A percentile compares a stretch with the other conserved stretches of the same genome.
Conservation (phyloP, 768 basidiomycete genomes). For the Russula sp. region DNA sequence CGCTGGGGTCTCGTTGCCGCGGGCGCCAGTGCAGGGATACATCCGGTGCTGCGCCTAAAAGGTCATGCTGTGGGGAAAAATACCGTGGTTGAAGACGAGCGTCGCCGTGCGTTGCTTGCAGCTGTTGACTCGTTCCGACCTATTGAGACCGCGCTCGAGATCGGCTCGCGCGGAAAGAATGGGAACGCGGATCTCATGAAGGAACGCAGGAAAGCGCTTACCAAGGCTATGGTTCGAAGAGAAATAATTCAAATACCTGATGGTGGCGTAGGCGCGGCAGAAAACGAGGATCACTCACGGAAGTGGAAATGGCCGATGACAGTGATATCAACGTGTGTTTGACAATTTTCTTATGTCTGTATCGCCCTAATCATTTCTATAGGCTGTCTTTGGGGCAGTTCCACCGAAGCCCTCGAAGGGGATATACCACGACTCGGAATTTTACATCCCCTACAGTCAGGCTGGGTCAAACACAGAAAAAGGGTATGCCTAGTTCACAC, state of each 20-base stretch:
- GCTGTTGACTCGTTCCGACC: conserved; percentile 83
- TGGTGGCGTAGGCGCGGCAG: conserved; percentile 36
- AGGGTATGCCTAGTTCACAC: conserved; percentile 56
- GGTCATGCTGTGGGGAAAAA: conserved; percentile 36
- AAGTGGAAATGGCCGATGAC: conserved; percentile 75
- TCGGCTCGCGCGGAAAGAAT: conserved; percentile 67
- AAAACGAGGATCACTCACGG: conserved; percentile 36
- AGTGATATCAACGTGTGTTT: conserved; percentile 64
- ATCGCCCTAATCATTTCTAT: conserved; percentile 38
- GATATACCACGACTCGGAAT: conserved; percentile 73
- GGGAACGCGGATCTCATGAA: conserved; percentile 78
- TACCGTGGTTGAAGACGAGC: conserved; percentile 47
- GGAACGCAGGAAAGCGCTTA: conserved; percentile 74
- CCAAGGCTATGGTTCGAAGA: conserved; percentile 56
- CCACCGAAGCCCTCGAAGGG: conserved; percentile 40
- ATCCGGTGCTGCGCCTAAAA: conserved; percentile 60
- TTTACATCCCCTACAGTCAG: conserved; percentile 91
- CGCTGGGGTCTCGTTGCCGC: conserved; percentile 70
- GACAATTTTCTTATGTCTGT: conserved; percentile 65
- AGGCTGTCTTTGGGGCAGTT: conserved; percentile 28
- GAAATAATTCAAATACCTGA: conserved; percentile 38
- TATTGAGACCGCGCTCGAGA: conserved; percentile 86
- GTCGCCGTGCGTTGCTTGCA: conserved; percentile 62
- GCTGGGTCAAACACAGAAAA: conserved; percentile 84
- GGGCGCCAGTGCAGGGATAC: conserved; percentile 50